phyloP scores from a whole-genome alignment of 1,139 yeast species.

The Nematodospora anomalae region DNA sequence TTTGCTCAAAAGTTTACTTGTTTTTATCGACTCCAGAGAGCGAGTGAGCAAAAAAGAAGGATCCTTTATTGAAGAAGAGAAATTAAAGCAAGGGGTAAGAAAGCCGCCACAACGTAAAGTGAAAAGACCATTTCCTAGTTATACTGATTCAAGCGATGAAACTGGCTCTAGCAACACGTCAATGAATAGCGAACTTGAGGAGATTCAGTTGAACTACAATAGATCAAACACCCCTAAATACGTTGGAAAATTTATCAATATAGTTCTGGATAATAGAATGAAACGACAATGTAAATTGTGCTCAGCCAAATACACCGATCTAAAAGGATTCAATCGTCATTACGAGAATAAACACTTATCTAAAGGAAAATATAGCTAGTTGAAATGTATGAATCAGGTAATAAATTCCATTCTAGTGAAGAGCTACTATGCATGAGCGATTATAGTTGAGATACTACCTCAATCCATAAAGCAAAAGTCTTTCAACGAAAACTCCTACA shows the following conservation, averaged over 20 bases:
- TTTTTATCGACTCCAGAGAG: neutral
- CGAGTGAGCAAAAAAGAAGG: neutral
- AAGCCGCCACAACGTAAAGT: constrained; percentile 2
- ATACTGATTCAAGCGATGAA: neutral
- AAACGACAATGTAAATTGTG: constrained; percentile 19
- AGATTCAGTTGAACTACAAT: constrained; percentile 15
- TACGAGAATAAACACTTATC: constrained; percentile 15
- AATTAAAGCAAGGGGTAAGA: constrained; percentile 1
- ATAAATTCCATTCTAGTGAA: neutral
- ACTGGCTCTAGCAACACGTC: neutral
- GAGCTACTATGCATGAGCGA: neutral
- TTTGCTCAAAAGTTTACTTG: neutral
- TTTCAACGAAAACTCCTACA: no score
- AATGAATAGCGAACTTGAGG: constrained; percentile 3
- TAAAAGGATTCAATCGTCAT: constrained; percentile 20
- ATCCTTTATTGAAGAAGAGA: neutral
- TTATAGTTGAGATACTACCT: no score
- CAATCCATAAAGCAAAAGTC: no score
- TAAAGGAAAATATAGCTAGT: no score
- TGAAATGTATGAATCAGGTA: neutral
- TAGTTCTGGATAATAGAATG: constrained; percentile 12
- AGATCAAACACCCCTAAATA: constrained; percentile 19
- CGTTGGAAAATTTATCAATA: constrained; percentile 16
- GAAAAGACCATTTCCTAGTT: constrained; percentile 1
- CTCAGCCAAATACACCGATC: constrained; percentile 15